Conservation (phyloP, 2,329 filamentous ascomycete species). For the Drechslerella dactyloides region DNA sequence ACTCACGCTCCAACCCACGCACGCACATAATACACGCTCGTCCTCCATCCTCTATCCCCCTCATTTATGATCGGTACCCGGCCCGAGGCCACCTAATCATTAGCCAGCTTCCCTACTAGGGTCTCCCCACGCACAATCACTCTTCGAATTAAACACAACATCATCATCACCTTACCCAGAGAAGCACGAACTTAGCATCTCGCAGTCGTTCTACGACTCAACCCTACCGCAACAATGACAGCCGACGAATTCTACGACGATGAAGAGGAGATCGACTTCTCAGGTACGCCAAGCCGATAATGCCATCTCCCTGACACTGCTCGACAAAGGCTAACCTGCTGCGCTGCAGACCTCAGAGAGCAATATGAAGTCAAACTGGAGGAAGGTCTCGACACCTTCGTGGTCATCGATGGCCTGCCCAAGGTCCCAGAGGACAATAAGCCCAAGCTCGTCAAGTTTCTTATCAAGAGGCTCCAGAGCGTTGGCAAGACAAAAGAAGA, state of each 20-base stretch:
- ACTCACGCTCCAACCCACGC: background rate
- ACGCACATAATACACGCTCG: too few species aligned
- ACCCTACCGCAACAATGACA: constrained; percentile 61
- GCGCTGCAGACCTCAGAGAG: constrained; percentile 74
- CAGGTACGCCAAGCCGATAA: constrained; percentile 61
- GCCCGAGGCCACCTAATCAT: too few species aligned
- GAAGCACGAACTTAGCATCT: too few species aligned
- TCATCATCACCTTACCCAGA: too few species aligned
- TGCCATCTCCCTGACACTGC: constrained; percentile 40
- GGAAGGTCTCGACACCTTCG: constrained; percentile 93
- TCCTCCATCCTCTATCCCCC: too few species aligned
- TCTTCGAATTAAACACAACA: too few species aligned
- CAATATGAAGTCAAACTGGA: constrained; percentile 96
- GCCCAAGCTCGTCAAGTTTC: constrained; percentile 92
- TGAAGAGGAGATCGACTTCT: constrained; percentile 92
- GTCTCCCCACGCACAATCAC: too few species aligned
- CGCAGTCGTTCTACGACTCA: background rate
- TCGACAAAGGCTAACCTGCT: constrained; percentile 56
- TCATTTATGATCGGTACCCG: too few species aligned
- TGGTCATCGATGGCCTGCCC: constrained; percentile 93
- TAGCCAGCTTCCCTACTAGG: too few species aligned
- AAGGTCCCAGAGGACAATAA: constrained; percentile 87
- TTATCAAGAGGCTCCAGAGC: constrained; percentile 87
- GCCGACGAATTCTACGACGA: constrained; percentile 76
- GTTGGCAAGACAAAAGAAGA: constrained; percentile 87